Evolutionary conservation across 2,329 filamentous ascomycete species (phyloP).

Genomic region (Aureobasidium subglaciale): DNA sequence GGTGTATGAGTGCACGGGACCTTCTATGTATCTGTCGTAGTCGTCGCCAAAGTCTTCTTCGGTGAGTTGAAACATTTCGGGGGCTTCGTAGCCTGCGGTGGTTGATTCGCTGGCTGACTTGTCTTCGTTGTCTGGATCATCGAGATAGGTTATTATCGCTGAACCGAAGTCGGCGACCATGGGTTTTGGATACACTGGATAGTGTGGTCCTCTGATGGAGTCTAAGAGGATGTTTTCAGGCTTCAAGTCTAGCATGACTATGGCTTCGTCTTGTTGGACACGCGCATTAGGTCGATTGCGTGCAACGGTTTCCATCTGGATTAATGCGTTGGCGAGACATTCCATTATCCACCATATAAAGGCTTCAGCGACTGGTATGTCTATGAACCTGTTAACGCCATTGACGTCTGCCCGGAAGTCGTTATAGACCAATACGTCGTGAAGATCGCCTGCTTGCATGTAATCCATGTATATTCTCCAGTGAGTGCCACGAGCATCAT

Average conservation of each 20-base stretch:
- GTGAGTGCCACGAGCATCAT: no score
- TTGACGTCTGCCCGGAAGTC: no score
- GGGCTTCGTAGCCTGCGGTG: no score
- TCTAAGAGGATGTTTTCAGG: not conserved
- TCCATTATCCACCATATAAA: not conserved
- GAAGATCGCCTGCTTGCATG: not conserved
- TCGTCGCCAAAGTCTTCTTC: not conserved
- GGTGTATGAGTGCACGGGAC: not conserved
- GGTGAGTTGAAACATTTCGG: not conserved
- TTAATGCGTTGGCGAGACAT: not conserved
- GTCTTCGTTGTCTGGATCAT: not conserved
- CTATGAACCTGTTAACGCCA: no score
- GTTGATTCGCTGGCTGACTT: no score
- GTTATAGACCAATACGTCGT: not conserved
- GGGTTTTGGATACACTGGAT: not conserved
- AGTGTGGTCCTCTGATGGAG: not conserved
- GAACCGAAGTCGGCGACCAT: not conserved
- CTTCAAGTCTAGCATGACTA: not conserved
- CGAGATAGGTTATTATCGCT: not conserved
- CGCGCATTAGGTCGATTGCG: not conserved
- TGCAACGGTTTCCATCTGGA: not conserved
- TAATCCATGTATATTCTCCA: slow-evolving; percentile 2
- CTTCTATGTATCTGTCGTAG: no score
- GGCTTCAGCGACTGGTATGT: not conserved
- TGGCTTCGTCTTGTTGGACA: not conserved